Evolutionary conservation across 768 basidiomycete genomes (phyloP).

Genomic region (Pisolithus sp.): DNA sequence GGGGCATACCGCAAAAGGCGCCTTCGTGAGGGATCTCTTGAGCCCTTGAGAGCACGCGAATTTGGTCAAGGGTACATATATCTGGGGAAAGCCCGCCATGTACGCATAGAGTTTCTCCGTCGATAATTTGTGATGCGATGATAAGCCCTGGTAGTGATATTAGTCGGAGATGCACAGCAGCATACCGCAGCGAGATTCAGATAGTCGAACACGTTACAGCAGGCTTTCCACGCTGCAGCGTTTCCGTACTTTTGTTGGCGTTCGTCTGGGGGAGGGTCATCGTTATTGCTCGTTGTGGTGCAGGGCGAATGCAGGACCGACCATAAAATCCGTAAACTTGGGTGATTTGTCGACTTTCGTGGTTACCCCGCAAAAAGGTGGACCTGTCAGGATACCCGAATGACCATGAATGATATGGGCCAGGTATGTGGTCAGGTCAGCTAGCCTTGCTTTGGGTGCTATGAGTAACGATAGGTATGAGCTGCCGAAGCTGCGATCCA

Average conservation of each 20-base stretch:
- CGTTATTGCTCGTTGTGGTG: background rate
- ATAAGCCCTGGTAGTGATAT: background rate
- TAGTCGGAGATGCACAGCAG: background rate
- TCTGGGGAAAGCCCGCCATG: slow-evolving; percentile 96
- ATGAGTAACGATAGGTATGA: slow-evolving; percentile 64
- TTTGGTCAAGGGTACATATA: slow-evolving; percentile 90
- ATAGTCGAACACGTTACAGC: slow-evolving; percentile 94
- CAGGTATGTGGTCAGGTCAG: background rate
- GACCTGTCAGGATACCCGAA: slow-evolving; percentile 87
- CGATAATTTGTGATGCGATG: slow-evolving; percentile 67
- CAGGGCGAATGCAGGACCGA: slow-evolving; percentile 29
- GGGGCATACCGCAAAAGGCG: slow-evolving; percentile 78
- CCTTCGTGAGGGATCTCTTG: slow-evolving; percentile 99
- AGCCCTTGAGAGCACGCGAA: slow-evolving; percentile 86
- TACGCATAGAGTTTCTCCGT: slow-evolving; percentile 87
- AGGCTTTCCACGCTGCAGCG: slow-evolving; percentile 93
- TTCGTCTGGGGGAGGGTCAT: slow-evolving; percentile 53
- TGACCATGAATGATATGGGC: slow-evolving; percentile 3
- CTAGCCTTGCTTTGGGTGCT: slow-evolving; percentile 81
- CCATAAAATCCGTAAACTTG: slow-evolving; percentile 98
- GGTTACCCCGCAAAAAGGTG: slow-evolving; percentile 88
- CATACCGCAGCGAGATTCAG: slow-evolving; percentile 89
- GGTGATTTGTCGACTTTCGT: slow-evolving; percentile 95
- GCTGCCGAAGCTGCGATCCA: slow-evolving; percentile 15
- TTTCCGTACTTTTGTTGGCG: slow-evolving; percentile 98